Conservation (phyloP, 176 grass and related monocot genomes). For the Aechmea fasciata region DNA sequence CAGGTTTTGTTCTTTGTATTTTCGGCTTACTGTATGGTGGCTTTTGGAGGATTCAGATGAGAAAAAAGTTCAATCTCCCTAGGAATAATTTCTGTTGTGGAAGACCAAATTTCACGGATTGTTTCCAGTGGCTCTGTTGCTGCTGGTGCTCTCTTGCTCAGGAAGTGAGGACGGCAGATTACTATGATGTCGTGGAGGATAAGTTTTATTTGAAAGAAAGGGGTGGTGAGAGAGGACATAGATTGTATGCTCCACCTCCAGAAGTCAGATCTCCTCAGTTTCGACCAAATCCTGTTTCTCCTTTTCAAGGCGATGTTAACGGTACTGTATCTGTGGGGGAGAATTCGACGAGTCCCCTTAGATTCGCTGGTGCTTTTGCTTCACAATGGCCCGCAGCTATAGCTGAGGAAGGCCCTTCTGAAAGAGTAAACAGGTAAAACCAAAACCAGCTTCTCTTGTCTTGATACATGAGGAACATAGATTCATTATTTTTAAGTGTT, state of each 20-base stretch:
- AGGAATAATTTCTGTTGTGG: conserved; percentile 36
- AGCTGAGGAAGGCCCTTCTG: not conserved
- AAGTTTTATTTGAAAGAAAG: conserved; percentile 15
- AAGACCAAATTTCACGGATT: conserved; percentile 40
- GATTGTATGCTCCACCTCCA: not conserved
- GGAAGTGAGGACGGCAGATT: conserved; percentile 64
- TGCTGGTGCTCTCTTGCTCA: conserved; percentile 57
- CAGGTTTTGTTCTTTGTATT: conserved; percentile 45
- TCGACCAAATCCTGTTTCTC: conserved; percentile 6
- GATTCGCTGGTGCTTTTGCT: not conserved
- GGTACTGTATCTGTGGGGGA: conserved; percentile 2
- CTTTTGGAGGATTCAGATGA: conserved; percentile 89
- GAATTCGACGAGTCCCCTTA: conserved; percentile 7
- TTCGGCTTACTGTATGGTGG: conserved; percentile 70
- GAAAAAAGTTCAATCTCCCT: conserved; percentile 50
- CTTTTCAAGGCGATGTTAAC: conserved; percentile 6
- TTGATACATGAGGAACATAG: not conserved
- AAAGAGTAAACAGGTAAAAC: not conserved
- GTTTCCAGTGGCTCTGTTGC: conserved; percentile 54
- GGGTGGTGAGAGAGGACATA: not conserved
- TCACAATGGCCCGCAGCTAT: conserved; percentile 1
- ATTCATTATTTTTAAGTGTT: not conserved
- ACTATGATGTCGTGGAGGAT: conserved; percentile 44
- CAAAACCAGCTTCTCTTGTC: not conserved
- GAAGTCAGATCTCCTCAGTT: conserved; percentile 7